Conservation (phyloP, 192 early-diverging fungal species). For the Spinellus fusiger region DNA sequence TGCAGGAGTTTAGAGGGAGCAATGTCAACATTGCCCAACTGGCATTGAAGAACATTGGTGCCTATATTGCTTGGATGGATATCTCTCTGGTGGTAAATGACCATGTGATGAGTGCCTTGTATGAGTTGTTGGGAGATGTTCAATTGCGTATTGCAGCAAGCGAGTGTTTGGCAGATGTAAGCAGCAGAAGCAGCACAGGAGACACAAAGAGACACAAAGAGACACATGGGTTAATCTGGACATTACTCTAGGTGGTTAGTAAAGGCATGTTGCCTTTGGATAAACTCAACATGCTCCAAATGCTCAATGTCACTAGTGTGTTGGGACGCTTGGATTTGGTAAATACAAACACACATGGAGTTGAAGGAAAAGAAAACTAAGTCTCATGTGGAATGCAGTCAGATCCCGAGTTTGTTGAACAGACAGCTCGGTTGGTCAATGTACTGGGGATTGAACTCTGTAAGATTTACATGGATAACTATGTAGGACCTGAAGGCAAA, state of each 20-base stretch:
- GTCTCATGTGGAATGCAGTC: slow-evolving; percentile 6
- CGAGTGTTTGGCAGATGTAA: slow-evolving; percentile 70
- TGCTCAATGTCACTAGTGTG: slow-evolving; percentile 53
- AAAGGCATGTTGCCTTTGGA: slow-evolving; percentile 93
- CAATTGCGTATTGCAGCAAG: slow-evolving; percentile 68
- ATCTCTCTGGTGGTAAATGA: slow-evolving; percentile 86
- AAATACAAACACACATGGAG: slow-evolving; percentile 11
- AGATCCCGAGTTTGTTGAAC: slow-evolving; percentile 64
- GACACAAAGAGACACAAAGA: no score
- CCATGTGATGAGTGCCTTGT: slow-evolving; percentile 68
- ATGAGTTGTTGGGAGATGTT: slow-evolving; percentile 58
- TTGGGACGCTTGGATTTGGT: slow-evolving; percentile 40
- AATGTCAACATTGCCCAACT: slow-evolving; percentile 58
- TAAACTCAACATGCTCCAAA: slow-evolving; percentile 81
- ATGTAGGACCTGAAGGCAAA: slow-evolving; percentile 25
- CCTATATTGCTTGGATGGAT: slow-evolving; percentile 95
- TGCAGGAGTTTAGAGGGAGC: slow-evolving; percentile 54
- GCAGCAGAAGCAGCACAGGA: no score
- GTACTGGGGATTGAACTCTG: slow-evolving; percentile 68
- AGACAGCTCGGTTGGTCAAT: slow-evolving; percentile 67
- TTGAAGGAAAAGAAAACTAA: not conserved
- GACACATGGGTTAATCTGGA: not conserved
- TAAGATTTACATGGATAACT: slow-evolving; percentile 50
- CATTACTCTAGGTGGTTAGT: slow-evolving; percentile 67
- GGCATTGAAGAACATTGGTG: slow-evolving; percentile 69